These are phyloP conservation scores for Cucumis sativus DNA, from an alignment of 306 rosid genomes.

Conservation along the genomic window DNA sequence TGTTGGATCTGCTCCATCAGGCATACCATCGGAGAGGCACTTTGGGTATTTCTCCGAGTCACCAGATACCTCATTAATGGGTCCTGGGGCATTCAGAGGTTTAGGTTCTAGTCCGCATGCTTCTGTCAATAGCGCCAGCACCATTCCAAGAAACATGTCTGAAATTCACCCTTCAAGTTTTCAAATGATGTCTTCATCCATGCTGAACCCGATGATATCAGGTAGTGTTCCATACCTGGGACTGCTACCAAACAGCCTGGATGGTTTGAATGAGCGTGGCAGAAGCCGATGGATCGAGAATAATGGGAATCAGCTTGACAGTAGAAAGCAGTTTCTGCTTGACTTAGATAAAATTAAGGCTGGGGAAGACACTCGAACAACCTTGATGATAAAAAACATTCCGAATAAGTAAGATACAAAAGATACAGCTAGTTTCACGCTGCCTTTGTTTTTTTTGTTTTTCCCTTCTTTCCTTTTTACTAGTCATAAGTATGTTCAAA, in stretches of 20 bases:
- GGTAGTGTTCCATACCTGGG: conserved; percentile 57
- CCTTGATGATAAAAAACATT: conserved; percentile 89
- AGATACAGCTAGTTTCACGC: conserved; percentile 9
- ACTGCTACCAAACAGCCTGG: conserved; percentile 26
- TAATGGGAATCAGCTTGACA: conserved; percentile 46
- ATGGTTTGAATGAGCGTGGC: conserved; percentile 46
- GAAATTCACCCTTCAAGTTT: conserved; percentile 57
- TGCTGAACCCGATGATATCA: conserved; percentile 45
- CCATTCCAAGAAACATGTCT: conserved; percentile 46
- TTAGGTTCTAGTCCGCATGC: conserved; percentile 37
- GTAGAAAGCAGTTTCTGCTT: conserved; percentile 79
- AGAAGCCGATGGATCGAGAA: conserved; percentile 58
- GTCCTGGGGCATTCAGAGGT: conserved; percentile 36
- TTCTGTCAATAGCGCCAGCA: conserved; percentile 31
- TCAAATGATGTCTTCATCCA: conserved; percentile 60
- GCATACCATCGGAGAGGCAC: conserved; percentile 56
- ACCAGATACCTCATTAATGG: conserved; percentile 56
- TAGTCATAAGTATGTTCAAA: neutral
- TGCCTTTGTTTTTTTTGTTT: neutral
- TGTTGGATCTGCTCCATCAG: conserved; percentile 91
- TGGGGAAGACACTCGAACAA: conserved; percentile 80
- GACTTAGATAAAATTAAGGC: conserved; percentile 64
- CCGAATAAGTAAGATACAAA: conserved; percentile 69
- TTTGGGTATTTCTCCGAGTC: conserved; percentile 65
- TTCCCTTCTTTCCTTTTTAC: neutral